Evolutionary conservation across 2,329 filamentous ascomycete species (phyloP), one percentile per base, ranked within the genome.

Genomic region (Akanthomyces uredinophilus): DNA sequence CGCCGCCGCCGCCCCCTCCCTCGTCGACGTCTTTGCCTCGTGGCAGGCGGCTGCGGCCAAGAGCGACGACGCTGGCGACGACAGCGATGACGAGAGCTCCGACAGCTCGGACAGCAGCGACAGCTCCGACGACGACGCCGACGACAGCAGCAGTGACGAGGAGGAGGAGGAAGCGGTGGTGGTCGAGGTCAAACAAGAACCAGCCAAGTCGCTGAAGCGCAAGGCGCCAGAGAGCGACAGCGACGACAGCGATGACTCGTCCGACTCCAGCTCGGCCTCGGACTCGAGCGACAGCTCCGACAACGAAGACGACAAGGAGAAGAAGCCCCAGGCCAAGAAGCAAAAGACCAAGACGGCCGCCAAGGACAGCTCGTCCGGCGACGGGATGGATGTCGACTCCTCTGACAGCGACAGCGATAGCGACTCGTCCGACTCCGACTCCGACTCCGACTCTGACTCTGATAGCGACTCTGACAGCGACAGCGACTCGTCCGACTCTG

Each of bases 1-100:
- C 24, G 47, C 27, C 6, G 49, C 68, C 64, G 56, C 63, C 7
- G 27, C 60, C 1, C 32, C 62, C 59, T 71, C 80, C 4, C 77
- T 86, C 2, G 77, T 80, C 41, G 74, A 75, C 44, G 73, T 86
- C 39, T 86, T 81, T 68, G 73, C 80, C 68, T 71, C 74, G 22
- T 86, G 83, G 82, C 75, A 82, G 69, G 66, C 67, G 62, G 67
- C 70, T 61, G 53, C 64, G 60, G 68, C 65, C 63, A 73, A 70
- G 61, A 70, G 71, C 51, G 70, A 68, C 20, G 69, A 66, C 18
- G 18, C n/a, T 53, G 67, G 68, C 24, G 67, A 64, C 52, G 61
- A 69, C 24, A 67, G 64, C 52, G 61, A 63, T 1, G 39, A 24
- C 59, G 68, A 69, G 20, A 68, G 65, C 52, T 64, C 41, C 1